Percentiles rank a stretch among this genome's conserved stretches.
Evolutionary conservation across 2,329 filamentous ascomycete genomes (phyloP).

Genomic region (Fusarium setosum): DNA sequence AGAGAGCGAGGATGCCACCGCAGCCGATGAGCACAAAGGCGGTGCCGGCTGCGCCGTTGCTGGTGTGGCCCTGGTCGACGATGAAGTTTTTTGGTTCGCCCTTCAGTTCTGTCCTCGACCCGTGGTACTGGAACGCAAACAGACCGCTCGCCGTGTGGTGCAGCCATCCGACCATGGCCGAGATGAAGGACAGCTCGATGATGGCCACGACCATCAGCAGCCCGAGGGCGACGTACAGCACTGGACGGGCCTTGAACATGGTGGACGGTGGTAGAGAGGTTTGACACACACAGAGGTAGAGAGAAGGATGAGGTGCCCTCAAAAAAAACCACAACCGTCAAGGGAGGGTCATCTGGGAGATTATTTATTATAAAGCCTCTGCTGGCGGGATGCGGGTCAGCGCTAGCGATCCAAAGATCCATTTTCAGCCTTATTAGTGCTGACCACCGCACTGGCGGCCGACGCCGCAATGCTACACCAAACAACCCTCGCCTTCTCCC

Average conservation of each 20-base stretch:
- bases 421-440: neutral
- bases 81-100: slow-evolving; percentile 41
- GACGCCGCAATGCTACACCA: too few species aligned
- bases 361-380: too few species aligned
- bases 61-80: slow-evolving; percentile 43
- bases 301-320: too few species aligned
- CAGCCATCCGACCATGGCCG: slow-evolving; percentile 42
- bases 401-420: too few species aligned
- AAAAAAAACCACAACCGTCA: too few species aligned
- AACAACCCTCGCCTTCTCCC: too few species aligned
- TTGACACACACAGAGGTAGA: too few species aligned
- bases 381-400: neutral
- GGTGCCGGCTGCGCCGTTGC: slow-evolving; percentile 44
- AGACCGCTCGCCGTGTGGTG: slow-evolving; percentile 39
- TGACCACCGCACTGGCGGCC: neutral
- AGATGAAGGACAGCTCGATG: slow-evolving; percentile 44
- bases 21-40: slow-evolving; percentile 42
- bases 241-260: slow-evolving; percentile 9
- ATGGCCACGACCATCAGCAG: slow-evolving; percentile 43
- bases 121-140: slow-evolving; percentile 29
- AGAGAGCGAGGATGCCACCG: slow-evolving; percentile 39
- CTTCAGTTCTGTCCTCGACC: slow-evolving; percentile 19
- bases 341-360: too few species aligned
- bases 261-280: neutral
- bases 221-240: slow-evolving; percentile 37